Base-by-base conservation (phyloP, 2,329 filamentous ascomycete species). In the Stemphylium vesicarium region DNA sequence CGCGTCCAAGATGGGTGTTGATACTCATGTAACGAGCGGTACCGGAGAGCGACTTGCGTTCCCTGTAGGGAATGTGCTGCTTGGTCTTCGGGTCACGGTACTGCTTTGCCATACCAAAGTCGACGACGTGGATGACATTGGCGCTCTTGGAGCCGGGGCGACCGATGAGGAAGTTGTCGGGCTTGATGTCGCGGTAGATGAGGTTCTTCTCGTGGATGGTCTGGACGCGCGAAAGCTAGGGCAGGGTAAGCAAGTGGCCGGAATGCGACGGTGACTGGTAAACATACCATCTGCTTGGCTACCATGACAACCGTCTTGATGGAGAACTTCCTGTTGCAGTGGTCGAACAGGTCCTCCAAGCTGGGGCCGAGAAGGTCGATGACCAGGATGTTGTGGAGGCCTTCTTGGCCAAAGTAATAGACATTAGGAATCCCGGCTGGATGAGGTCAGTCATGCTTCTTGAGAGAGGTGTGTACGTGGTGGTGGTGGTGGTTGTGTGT, bases 261-360 rank as follows among this genome's bases (percentile, higher is more conserved):
- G 15, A 29, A 6, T 13, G 13, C 41, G 31, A 24, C 2, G 36
- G 12, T 18, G 20, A 20, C 10, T 46, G 16, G 8, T 29, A n/a
- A n/a, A 79, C 81, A 50, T 77, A 92, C 89, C 95, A 98, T 98
- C 78, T 99, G 94, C 81, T 98, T 98, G 39, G 95, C 94, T 53
- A 98, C 93, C 95, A 98, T 97, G 59, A 98, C 93, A 11, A 97
- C 94, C 0, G 95, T 99, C 85, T 99, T 98, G 77, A 94, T 93
- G 6, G 90, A 88, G 80, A 99, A 99, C 66, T 93, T 88, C 68
- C 94, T 86, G 73, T 95, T 95, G 81, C 94, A 99, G 79, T 96
- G 92, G 75, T 99, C 94, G 75, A 99, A 99, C 16, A 99, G 85
- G 74, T 99, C 94, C 76, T 99, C 94, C 57, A 99, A 84, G 62